A percentile compares a stretch with the other conserved stretches of the same genome.
phyloP scores from a whole-genome alignment of 2,329 filamentous ascomycete genomes.

The Xylariaceae sp. region DNA sequence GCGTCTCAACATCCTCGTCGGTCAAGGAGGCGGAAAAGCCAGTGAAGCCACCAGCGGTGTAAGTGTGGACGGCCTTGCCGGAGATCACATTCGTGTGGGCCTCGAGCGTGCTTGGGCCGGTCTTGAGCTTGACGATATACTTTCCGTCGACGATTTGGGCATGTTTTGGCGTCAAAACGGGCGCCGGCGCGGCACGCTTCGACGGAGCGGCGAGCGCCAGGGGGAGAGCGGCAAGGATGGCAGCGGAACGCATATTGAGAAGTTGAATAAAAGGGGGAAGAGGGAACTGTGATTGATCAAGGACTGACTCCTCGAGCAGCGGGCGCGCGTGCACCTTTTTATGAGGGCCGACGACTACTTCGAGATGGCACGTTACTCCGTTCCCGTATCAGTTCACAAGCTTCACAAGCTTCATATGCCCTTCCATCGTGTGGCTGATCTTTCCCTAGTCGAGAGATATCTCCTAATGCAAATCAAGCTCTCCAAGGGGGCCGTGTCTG shows the following conservation, averaged over 20 bases:
- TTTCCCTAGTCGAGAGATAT: slow-evolving; percentile 8
- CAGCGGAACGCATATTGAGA: slow-evolving; percentile 28
- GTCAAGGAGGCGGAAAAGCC: slow-evolving; percentile 42
- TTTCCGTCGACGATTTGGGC: slow-evolving; percentile 32
- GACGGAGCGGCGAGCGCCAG: slow-evolving; percentile 30
- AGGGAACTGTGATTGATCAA: slow-evolving; percentile 7
- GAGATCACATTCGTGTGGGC: slow-evolving; percentile 26
- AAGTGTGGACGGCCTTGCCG: slow-evolving; percentile 31
- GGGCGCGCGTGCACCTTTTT: slow-evolving; percentile 5
- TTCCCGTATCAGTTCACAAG: slow-evolving; percentile 7
- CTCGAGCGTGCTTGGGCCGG: slow-evolving; percentile 30
- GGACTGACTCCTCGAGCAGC: slow-evolving; percentile 6
- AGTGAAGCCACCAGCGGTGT: slow-evolving; percentile 32
- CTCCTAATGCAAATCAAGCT: slow-evolving; percentile 1
- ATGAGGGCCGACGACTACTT: slow-evolving; percentile 5
- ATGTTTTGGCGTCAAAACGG: slow-evolving; percentile 23
- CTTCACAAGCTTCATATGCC: slow-evolving; percentile 1
- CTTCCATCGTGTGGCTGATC: slow-evolving; percentile 10
- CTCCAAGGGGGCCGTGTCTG: background rate
- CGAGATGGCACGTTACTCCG: slow-evolving; percentile 6
- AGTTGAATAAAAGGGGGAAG: background rate
- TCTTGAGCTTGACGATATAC: slow-evolving; percentile 43
- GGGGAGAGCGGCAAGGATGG: slow-evolving; percentile 27
- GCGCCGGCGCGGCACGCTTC: slow-evolving; percentile 27
- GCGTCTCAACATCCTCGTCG: slow-evolving; percentile 36